Percentiles rank a stretch among this genome's conserved stretches.
These are phyloP conservation scores for Linanthus parryae DNA, from an alignment of 148 eudicot species.

Conservation along the genomic window DNA sequence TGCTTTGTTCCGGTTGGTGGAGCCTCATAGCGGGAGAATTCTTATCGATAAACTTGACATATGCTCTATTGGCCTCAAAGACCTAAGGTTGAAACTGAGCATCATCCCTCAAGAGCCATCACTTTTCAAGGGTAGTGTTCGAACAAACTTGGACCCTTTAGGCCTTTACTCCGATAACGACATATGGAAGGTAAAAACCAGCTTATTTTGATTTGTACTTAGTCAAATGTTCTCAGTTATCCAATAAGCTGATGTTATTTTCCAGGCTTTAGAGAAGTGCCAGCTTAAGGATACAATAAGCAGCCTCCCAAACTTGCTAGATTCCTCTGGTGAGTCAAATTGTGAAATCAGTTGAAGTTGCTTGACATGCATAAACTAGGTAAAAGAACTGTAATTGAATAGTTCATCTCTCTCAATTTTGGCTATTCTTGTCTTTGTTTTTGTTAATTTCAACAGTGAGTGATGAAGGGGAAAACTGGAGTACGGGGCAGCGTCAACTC, in stretches of 20 bases:
- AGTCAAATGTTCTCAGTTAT: no score
- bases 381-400: no score
- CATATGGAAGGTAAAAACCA: slow-evolving; percentile 54
- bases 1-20: slow-evolving; percentile 57
- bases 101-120: slow-evolving; percentile 79
- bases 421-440: no score
- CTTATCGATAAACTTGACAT: slow-evolving; percentile 48
- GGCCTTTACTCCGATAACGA: slow-evolving; percentile 50
- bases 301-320: slow-evolving; percentile 46
- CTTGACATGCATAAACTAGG: no score
- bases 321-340: slow-evolving; percentile 61
- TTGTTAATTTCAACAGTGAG: no score
- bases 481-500: slow-evolving; percentile 53
- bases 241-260: no score
- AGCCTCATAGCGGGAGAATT: slow-evolving; percentile 48
- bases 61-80: slow-evolving; percentile 52
- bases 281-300: slow-evolving; percentile 60
- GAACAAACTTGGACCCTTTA: slow-evolving; percentile 62
- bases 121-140: slow-evolving; percentile 55
- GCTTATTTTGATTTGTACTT: neutral
- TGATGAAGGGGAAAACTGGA: slow-evolving; percentile 73
- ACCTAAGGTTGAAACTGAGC: slow-evolving; percentile 45
- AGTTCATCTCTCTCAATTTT: no score
- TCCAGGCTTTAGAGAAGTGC: slow-evolving; percentile 67
- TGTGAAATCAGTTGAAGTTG: no score